Percentiles rank a stretch among this genome's conserved stretches.
These are phyloP conservation scores for Boletus vermiculosoides DNA, from an alignment of 768 basidiomycete species.

Conservation along the genomic window DNA sequence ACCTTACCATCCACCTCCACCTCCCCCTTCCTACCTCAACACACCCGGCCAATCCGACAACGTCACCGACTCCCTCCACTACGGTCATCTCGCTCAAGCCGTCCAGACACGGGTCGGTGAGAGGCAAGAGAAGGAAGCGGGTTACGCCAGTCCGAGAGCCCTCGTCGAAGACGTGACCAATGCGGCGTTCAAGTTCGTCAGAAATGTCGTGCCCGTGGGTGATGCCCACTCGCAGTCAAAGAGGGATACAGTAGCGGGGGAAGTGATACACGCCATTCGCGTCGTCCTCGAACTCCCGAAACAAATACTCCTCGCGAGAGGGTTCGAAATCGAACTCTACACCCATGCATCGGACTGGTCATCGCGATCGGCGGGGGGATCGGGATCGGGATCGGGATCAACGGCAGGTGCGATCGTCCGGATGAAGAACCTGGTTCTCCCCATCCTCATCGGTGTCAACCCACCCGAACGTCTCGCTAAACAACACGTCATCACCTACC, in stretches of 20 bases:
- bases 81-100: too few species aligned
- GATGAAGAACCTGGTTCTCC: slow-evolving; percentile 47
- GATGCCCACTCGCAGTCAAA: too few species aligned
- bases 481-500: slow-evolving; percentile 59
- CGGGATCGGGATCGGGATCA: too few species aligned
- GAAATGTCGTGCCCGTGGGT: slow-evolving; percentile 26
- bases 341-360: slow-evolving; percentile 9
- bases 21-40: too few species aligned
- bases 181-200: slow-evolving; percentile 39
- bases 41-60: too few species aligned
- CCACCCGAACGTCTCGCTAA: slow-evolving; percentile 63
- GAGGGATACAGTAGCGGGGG: not conserved
- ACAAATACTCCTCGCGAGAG: slow-evolving; percentile 47
- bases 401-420: slow-evolving; percentile 32
- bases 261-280: slow-evolving; percentile 32
- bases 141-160: slow-evolving; percentile 31
- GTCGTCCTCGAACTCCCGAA: slow-evolving; percentile 47
- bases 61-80: too few species aligned
- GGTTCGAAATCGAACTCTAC: slow-evolving; percentile 44
- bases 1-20: too few species aligned
- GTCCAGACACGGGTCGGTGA: slow-evolving; percentile 31
- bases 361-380: too few species aligned
- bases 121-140: slow-evolving; percentile 8
- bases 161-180: slow-evolving; percentile 39
- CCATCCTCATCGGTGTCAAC: slow-evolving; percentile 69